These are phyloP conservation scores for Onygenales sp. DNA, from an alignment of 2,329 filamentous ascomycete species.

Conservation along the genomic window DNA sequence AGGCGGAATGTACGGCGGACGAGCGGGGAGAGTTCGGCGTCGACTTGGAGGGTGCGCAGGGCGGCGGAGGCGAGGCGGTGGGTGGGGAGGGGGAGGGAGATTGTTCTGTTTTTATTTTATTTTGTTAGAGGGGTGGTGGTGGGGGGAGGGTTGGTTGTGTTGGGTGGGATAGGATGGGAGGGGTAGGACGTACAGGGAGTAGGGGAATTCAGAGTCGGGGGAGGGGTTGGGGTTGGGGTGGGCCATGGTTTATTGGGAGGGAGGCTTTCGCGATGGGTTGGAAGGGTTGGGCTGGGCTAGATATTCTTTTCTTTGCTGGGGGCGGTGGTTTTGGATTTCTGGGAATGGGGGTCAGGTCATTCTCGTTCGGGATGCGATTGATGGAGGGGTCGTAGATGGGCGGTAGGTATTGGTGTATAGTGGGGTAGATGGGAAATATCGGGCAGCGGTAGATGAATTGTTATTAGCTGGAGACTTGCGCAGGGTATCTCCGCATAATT, in stretches of 20 bases:
- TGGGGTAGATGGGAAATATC: no score
- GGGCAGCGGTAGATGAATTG: no score
- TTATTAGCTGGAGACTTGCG: no score
- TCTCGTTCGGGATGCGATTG: no score
- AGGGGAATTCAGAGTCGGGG: constrained; percentile 47
- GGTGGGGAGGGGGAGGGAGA: constrained; percentile 74
- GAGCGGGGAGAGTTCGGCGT: constrained; percentile 78
- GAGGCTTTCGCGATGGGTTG: neutral
- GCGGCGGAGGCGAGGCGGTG: constrained; percentile 68
- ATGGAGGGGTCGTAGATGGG: no score
- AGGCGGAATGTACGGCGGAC: constrained; percentile 64
- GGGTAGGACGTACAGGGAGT: constrained; percentile 47
- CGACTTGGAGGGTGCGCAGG: constrained; percentile 66
- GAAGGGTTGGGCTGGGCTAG: neutral
- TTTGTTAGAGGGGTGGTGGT: constrained; percentile 3
- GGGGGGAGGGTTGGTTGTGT: constrained; percentile 3
- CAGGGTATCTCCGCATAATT: no score
- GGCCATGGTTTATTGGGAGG: neutral
- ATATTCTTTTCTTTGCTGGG: no score
- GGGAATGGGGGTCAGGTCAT: no score
- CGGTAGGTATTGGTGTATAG: no score
- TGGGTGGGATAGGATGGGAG: constrained; percentile 6
- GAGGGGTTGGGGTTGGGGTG: neutral
- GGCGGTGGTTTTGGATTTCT: no score
- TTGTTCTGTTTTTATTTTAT: constrained; percentile 28